Base-by-base conservation (phyloP, 768 basidiomycete species). In the Boletus insuetus region DNA sequence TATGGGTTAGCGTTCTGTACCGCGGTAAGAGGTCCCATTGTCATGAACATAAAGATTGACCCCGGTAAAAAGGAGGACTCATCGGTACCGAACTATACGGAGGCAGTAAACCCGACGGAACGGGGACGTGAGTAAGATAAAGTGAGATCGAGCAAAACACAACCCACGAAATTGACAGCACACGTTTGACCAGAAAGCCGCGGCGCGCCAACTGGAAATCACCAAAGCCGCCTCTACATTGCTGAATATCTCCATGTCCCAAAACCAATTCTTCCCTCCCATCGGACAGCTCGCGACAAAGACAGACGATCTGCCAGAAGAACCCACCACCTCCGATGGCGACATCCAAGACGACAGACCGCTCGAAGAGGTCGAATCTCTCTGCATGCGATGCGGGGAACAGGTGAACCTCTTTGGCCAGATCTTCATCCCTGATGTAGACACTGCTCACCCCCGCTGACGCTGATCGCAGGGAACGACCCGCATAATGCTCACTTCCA, bases 321-420 rank as follows among this genome's bases (percentile, higher is more conserved):
- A 78, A 32, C 62, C 22, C 56, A 62, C 66, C 58, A 31, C 53
- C 22, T 2, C 48, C 4, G 56, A 60, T 29, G 74, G 69, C 34
- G 76, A 76, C 40, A 73, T 74, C 13, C 79, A 78, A 34, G 68
- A 58, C 26, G 62, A 60, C 48, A 77, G 79, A 51, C 84, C 84
- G 0, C 81, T 95, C 11, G 82, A 94, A 62, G 87, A 92, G 72
- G 80, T 98, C 56, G 90, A 93, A 55, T 94, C 91, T 13, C 75
- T 98, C 26, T 98, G 97, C 74, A 96, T 98, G 92, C 82, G 82
- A 69, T 99, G 97, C 67, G 79, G 82, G 42, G 83, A 98, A 71
- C 88, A 98, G 82, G 96, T 91, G 60, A 69, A 35, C 14, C 12
- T 35, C 13, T 39, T 39, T n/a, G 7, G 82, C 3, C n/a, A 26